Conservation (phyloP, 345 rosid genomes). For the Citropsis articulata region DNA sequence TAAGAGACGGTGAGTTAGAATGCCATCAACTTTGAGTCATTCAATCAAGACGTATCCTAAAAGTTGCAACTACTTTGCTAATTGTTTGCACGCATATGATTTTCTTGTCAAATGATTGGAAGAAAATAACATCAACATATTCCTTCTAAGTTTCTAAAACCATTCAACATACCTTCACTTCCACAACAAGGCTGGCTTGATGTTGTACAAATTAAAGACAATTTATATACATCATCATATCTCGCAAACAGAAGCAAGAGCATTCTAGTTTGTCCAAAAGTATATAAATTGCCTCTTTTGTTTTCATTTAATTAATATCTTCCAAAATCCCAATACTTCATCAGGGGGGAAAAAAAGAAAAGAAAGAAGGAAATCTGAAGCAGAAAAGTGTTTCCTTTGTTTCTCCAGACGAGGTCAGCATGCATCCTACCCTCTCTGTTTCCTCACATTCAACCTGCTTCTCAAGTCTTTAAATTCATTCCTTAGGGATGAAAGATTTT, state of each 20-base stretch:
- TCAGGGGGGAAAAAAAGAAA: too few relatives aligned
- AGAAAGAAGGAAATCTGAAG: neutral
- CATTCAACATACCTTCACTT: neutral
- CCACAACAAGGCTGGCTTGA: neutral
- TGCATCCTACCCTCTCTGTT: too few relatives aligned
- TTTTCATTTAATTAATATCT: slow-evolving; percentile 1
- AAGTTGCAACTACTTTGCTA: neutral
- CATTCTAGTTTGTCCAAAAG: neutral
- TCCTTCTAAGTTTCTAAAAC: neutral
- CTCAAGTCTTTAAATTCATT: too few relatives aligned
- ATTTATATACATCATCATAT: too few relatives aligned
- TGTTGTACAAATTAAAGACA: too few relatives aligned
- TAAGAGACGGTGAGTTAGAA: neutral
- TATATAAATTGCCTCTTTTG: neutral
- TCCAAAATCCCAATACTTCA: neutral
- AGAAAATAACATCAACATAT: neutral
- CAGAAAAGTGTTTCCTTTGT: neutral
- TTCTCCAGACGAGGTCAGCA: neutral
- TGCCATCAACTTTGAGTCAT: neutral
- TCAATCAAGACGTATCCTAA: neutral
- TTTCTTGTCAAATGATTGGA: neutral
- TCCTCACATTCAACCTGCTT: too few relatives aligned
- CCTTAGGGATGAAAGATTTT: too few relatives aligned
- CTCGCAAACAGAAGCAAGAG: too few relatives aligned
- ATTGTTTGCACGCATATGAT: neutral